Base-by-base conservation (phyloP, 148 eudicot species). In the Vaccinium macrocarpon region DNA sequence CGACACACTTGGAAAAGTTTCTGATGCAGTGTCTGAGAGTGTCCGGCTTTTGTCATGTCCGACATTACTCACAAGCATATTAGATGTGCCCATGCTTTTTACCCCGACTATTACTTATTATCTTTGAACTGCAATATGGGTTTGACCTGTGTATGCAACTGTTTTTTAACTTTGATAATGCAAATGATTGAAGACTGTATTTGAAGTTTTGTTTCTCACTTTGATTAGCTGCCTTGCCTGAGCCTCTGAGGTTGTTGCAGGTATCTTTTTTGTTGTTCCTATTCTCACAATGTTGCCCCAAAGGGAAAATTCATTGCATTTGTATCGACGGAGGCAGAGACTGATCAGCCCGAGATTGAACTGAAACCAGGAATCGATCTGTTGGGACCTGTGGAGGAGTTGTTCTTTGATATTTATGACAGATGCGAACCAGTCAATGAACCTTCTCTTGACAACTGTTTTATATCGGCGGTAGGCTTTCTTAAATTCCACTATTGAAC, bases 251-350 rank as follows among this genome's bases (percentile, higher is more conserved):
- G 64, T 73, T 83, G 25, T 66, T 86, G 83, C 90, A 96, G 99
- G 99, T 96, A 94, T 82, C 89, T 96, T 79, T 96, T 96, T 86
- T 96, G 98, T 82, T 94, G 96, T 86, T 96, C 99, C 10, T 96
- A 92, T 82, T 86, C 98, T 48, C 99, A 96, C 92, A 94, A 95
- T 83, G 98, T 96, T 84, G 98, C 98, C 14, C 99, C 99, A 75
- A 93, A 92, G 90, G 98, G 98, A 3, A 96, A 96, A 86, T 95
- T 86, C 87, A 96, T 96, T 79, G 99, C 99, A 42, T 96, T 96
- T 90, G 99, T 96, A 52, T 96, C 98, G 29, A 91, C 99, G 2
- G 99, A 96, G 86, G 99, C 99, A 14, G 99, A 96, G 87, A 94
- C 91, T 10, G 98, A 96, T 83, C 79, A 93, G 66, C 99, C 98